Evolutionary conservation across 2,329 filamentous ascomycete species (phyloP).

Genomic region (Aspergillus caelatus): DNA sequence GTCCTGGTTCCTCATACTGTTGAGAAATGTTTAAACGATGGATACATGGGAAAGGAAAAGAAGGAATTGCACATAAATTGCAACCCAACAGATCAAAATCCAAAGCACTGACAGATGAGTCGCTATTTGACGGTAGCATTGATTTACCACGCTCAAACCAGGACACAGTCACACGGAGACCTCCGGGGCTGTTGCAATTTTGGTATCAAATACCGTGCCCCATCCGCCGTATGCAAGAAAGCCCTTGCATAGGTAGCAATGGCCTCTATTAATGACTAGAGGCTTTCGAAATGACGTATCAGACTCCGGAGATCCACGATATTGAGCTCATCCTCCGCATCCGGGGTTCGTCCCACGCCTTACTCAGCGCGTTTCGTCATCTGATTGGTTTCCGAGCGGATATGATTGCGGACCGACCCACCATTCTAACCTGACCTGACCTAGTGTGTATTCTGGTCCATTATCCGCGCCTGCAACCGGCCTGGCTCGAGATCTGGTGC

Average conservation of each 20-base stretch:
- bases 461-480: background rate
- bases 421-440: rapidly evolving
- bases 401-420: background rate
- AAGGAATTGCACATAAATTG: background rate
- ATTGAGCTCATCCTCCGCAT: background rate
- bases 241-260: background rate
- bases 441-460: background rate
- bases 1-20: background rate
- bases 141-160: background rate
- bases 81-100: background rate
- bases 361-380: background rate
- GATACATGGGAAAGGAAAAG: background rate
- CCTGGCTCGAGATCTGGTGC: too few species aligned
- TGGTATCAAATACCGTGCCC: background rate
- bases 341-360: background rate
- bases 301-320: background rate
- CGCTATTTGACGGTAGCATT: background rate
- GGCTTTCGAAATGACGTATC: background rate
- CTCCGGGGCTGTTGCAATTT: background rate
- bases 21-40: background rate
- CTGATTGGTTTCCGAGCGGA: background rate
- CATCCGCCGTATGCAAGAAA: background rate
- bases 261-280: too few species aligned
- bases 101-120: too few species aligned
- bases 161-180: background rate